Percentiles rank a stretch among this genome's conserved stretches.
These are phyloP conservation scores for Maudiozyma barnettii DNA, from an alignment of 805 yeast species.

Conservation along the genomic window DNA sequence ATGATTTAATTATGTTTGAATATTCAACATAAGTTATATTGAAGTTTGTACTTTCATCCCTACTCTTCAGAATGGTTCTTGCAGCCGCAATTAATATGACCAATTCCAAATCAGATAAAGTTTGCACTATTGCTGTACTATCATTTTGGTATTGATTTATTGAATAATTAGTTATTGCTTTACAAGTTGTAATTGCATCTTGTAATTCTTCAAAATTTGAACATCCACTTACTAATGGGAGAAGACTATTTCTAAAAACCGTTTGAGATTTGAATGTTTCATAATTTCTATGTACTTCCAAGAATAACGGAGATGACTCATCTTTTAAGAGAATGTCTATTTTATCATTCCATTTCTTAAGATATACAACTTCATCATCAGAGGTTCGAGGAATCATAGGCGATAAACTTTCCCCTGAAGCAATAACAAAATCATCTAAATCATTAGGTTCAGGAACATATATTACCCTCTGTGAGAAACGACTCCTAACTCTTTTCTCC, in stretches of 20 bases:
- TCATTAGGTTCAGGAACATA: slow-evolving; percentile 43
- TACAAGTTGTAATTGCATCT: slow-evolving; percentile 11
- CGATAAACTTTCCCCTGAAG: slow-evolving; percentile 32
- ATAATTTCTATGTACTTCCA: slow-evolving; percentile 37
- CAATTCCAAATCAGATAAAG: slow-evolving; percentile 62
- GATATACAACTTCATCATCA: neutral
- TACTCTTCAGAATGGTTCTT: slow-evolving; percentile 52
- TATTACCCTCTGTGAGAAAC: slow-evolving; percentile 76
- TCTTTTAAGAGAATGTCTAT: slow-evolving; percentile 25
- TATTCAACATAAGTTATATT: slow-evolving; percentile 74
- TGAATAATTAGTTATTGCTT: slow-evolving; percentile 17
- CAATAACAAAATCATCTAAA: slow-evolving; percentile 41
- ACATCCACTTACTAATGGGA: slow-evolving; percentile 35
- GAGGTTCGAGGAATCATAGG: neutral
- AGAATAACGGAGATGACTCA: slow-evolving; percentile 29
- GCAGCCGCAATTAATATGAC: slow-evolving; percentile 67
- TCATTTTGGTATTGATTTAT: slow-evolving; percentile 24
- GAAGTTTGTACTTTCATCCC: slow-evolving; percentile 55
- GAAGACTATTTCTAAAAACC: slow-evolving; percentile 37
- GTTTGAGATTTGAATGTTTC: slow-evolving; percentile 51
- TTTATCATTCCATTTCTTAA: slow-evolving; percentile 36
- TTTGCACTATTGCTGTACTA: slow-evolving; percentile 18
- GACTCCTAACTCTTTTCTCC: slow-evolving; percentile 83
- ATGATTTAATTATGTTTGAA: slow-evolving; percentile 38
- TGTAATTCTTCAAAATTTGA: slow-evolving; percentile 20